Conservation (phyloP, 805 yeast genomes). For the Candida ficus region DNA sequence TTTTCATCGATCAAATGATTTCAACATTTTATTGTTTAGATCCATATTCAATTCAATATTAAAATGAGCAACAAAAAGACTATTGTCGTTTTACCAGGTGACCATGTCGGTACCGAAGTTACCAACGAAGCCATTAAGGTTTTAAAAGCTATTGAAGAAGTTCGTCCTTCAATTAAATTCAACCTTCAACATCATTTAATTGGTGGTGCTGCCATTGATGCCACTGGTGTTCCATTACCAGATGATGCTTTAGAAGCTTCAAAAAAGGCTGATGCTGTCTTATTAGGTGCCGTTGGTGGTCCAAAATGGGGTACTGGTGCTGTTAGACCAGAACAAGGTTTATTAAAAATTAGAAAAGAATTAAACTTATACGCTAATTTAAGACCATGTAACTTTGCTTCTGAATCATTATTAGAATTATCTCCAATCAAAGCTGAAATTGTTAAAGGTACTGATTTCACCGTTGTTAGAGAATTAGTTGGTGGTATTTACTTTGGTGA, state of each 20-base stretch:
- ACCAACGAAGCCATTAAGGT: constrained; percentile 90
- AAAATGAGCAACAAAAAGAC: constrained; percentile 38
- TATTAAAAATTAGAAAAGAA: constrained; percentile 90
- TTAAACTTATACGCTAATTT: constrained; percentile 91
- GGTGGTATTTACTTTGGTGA: constrained; percentile 99
- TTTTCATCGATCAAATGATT: too few species aligned
- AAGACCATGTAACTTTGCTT: constrained; percentile 92
- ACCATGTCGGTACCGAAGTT: constrained; percentile 93
- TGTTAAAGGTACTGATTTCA: constrained; percentile 87
- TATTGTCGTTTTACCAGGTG: constrained; percentile 90
- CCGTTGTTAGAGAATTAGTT: constrained; percentile 92
- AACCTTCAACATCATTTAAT: constrained; percentile 79
- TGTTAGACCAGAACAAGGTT: constrained; percentile 97
- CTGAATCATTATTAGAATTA: constrained; percentile 75
- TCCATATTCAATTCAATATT: neutral
- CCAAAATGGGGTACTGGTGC: constrained; percentile 98
- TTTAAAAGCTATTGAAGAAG: constrained; percentile 67
- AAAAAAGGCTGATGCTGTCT: constrained; percentile 87
- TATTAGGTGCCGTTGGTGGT: constrained; percentile 97
- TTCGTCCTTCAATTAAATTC: constrained; percentile 53
- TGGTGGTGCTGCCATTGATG: constrained; percentile 98
- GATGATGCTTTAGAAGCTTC: constrained; percentile 80
- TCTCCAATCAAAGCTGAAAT: constrained; percentile 84
- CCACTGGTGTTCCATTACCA: constrained; percentile 88
- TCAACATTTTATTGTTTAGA: neutral